Percentiles rank a stretch among this genome's conserved stretches.
These are phyloP conservation scores for Cudoniella acicularis DNA, from an alignment of 495 filamentous ascomycete genomes.

Conservation along the genomic window DNA sequence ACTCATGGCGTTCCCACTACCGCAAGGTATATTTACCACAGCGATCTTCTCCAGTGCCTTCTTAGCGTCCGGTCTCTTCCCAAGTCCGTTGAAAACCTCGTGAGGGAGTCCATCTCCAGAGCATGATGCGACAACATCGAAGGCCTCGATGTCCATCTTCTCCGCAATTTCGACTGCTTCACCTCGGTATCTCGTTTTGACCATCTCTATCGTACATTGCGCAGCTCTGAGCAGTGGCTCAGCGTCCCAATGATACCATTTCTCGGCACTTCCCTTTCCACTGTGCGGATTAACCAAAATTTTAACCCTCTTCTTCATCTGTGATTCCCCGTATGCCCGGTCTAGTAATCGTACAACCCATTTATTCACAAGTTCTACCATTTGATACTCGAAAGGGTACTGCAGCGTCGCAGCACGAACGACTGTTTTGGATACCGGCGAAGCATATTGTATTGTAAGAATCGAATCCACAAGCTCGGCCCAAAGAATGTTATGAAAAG, in stretches of 20 bases:
- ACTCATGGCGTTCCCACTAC: slow-evolving; percentile 90
- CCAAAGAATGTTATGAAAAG: slow-evolving; percentile 83
- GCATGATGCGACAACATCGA: slow-evolving; percentile 81
- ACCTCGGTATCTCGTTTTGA: slow-evolving; percentile 65
- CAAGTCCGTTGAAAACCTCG: slow-evolving; percentile 93
- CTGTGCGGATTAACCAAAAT: slow-evolving; percentile 89
- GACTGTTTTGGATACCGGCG: slow-evolving; percentile 48
- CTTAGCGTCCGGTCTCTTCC: slow-evolving; percentile 66
- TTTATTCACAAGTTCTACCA: slow-evolving; percentile 43
- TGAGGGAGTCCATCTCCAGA: slow-evolving; percentile 91
- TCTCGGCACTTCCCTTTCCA: slow-evolving; percentile 73
- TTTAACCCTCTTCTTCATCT: slow-evolving; percentile 72
- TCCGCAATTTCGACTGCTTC: slow-evolving; percentile 79
- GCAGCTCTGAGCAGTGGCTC: slow-evolving; percentile 83
- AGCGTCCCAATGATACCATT: slow-evolving; percentile 70
- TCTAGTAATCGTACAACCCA: slow-evolving; percentile 66
- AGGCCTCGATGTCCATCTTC: slow-evolving; percentile 72
- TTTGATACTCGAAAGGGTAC: slow-evolving; percentile 55
- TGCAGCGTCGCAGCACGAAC: slow-evolving; percentile 55
- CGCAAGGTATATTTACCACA: slow-evolving; percentile 85
- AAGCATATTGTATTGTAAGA: slow-evolving; percentile 75
- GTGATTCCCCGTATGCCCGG: slow-evolving; percentile 68
- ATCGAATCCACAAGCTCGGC: slow-evolving; percentile 55
- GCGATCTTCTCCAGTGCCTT: slow-evolving; percentile 75
- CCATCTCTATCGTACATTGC: slow-evolving; percentile 69